Evolutionary conservation across 2,329 filamentous ascomycete genomes (phyloP), one percentile per base, ranked within the genome.

Genomic region (Beauveria pseudobassiana): DNA sequence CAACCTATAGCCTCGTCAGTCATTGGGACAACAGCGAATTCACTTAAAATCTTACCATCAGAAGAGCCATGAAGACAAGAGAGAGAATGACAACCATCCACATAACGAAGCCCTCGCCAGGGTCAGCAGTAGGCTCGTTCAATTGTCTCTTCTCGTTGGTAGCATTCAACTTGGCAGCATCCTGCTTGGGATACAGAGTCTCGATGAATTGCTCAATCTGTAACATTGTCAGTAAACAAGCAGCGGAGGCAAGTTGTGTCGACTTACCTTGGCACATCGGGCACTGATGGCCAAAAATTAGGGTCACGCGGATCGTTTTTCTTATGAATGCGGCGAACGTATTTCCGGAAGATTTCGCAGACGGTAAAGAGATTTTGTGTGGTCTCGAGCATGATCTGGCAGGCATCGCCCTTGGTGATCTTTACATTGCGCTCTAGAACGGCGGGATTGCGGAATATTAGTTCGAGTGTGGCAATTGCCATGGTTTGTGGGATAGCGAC

Each of bases 171-270:
- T 79, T 78, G 69, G 88, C 87, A 50, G 89, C 83, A 65, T 90
- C 86, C 75, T 96, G 91, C 9, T 85, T 83, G 3, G 95, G 95
- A 84, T 93, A 98, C 67, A 98, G 86, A 5, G 87, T 87, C 75
- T 98, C 93, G 72, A 98, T 96, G 73, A 96, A 96, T 79, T 95
- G 90, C 74, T 98, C 93, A 66, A 96, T 90, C 89, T 95, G 69
- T 4, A 40, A 8, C 10, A 1, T 30, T 28, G 63, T 66, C 63
- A 72, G 69, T 51, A 43, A 38, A 28, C 43, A 45, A 18, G 10
- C 52, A 43, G 45, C 8, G n/a, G 18, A 16, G 2, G n/a, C 12
- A 18, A 9, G 8, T 16, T n/a, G 1, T 30, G n/a, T 48, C 9
- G 9, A 45, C 65, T 46, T 71, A 93, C 90, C 83, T 91, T 92